Conservation (phyloP, 805 yeast species). For the Kuraishia ogatae region DNA sequence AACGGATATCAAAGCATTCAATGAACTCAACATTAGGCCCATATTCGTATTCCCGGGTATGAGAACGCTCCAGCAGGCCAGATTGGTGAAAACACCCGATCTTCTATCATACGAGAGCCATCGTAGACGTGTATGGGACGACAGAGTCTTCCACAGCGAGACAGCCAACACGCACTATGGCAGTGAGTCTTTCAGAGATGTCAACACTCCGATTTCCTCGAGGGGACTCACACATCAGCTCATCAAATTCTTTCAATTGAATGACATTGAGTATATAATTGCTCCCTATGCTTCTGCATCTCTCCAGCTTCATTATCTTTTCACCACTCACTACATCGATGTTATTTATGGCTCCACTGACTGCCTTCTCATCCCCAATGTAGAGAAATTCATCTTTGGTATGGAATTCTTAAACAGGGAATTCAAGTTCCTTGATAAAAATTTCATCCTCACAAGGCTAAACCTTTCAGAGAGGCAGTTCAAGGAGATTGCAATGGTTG, state of each 20-base stretch:
- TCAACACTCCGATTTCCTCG: slow-evolving; percentile 38
- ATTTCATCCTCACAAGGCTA: slow-evolving; percentile 51
- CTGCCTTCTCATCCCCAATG: slow-evolving; percentile 46
- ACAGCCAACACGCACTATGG: slow-evolving; percentile 15
- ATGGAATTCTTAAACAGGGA: slow-evolving; percentile 60
- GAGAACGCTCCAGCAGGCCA: slow-evolving; percentile 26
- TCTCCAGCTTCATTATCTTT: slow-evolving; percentile 69
- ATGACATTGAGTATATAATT: slow-evolving; percentile 55
- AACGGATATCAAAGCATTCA: slow-evolving; percentile 53
- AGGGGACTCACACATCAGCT: slow-evolving; percentile 47
- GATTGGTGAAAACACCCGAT: slow-evolving; percentile 16
- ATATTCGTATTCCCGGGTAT: slow-evolving; percentile 73
- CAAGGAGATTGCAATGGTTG: slow-evolving; percentile 65
- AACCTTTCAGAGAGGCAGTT: slow-evolving; percentile 57
- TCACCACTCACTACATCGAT: slow-evolving; percentile 49
- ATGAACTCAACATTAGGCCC: slow-evolving; percentile 61
- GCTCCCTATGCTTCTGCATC: slow-evolving; percentile 74
- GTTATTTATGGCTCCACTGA: slow-evolving; percentile 84
- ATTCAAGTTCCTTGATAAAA: slow-evolving; percentile 58
- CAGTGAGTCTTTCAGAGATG: slow-evolving; percentile 43
- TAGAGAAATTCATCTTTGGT: slow-evolving; percentile 65
- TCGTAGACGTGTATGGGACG: slow-evolving; percentile 40
- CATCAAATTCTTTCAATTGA: slow-evolving; percentile 44
- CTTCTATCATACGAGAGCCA: slow-evolving; percentile 28
- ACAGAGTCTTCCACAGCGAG: slow-evolving; percentile 11